Evolutionary conservation across 345 rosid species (phyloP).

Genomic region (Angophora floribunda): DNA sequence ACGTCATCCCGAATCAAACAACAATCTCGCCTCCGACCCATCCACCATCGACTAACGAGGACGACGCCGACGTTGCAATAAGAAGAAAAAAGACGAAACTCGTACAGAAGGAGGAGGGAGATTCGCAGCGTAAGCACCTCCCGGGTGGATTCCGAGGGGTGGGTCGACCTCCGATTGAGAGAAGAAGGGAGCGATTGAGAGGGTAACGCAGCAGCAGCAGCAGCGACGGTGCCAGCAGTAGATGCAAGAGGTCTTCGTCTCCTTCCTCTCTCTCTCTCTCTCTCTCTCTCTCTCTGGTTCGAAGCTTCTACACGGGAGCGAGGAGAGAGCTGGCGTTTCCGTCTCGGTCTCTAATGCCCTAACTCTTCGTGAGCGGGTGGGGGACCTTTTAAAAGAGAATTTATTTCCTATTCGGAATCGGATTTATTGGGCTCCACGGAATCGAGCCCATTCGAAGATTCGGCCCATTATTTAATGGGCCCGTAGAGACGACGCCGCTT

Average conservation of each 20-base stretch:
- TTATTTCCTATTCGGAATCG: neutral
- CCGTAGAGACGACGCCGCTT: neutral
- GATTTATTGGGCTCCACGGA: neutral
- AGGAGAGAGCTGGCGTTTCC: neutral
- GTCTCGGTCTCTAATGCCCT: neutral
- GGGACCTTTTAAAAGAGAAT: neutral
- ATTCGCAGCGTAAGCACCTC: neutral
- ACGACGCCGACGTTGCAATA: neutral
- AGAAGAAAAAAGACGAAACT: neutral
- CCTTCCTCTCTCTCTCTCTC: neutral
- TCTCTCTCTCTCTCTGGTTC: neutral
- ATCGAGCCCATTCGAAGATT: neutral
- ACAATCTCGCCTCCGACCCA: neutral
- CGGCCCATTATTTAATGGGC: neutral
- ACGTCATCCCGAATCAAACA: neutral
- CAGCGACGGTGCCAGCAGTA: neutral
- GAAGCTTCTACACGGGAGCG: neutral
- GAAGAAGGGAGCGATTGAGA: neutral
- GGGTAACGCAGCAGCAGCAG: neutral
- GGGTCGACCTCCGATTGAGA: neutral
- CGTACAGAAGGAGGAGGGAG: neutral
- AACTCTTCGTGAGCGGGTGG: neutral
- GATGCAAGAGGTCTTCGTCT: neutral
- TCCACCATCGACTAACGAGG: neutral
- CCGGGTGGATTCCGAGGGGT: neutral